Evolutionary conservation across 2,329 filamentous ascomycete genomes (phyloP).

Genomic region (Trichoderma sp.): DNA sequence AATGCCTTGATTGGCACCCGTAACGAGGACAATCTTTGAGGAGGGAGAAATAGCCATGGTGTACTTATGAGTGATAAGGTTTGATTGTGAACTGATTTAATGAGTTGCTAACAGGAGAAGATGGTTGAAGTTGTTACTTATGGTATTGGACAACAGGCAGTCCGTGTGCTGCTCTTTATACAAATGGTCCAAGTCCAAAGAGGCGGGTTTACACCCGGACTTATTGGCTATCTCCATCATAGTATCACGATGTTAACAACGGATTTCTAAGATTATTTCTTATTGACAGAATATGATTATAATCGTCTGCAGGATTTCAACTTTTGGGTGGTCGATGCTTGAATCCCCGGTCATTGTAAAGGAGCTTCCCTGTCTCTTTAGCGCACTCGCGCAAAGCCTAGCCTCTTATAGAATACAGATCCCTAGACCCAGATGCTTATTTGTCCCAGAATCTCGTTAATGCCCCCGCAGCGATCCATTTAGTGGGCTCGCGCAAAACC

Average conservation of each 20-base stretch:
- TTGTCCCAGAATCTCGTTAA: background rate
- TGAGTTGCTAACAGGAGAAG: background rate
- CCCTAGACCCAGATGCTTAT: background rate
- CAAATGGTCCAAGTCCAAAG: background rate
- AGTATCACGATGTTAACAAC: background rate
- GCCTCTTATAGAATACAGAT: background rate
- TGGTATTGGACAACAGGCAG: background rate
- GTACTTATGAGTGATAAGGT: background rate
- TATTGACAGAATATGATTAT: background rate
- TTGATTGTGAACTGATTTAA: background rate
- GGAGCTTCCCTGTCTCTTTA: background rate
- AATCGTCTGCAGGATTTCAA: background rate
- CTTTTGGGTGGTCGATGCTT: background rate
- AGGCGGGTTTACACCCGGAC: background rate
- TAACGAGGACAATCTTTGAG: background rate
- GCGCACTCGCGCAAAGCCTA: background rate
- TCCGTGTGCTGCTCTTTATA: background rate
- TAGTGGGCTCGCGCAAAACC: background rate
- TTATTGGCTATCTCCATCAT: background rate
- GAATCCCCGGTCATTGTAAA: background rate
- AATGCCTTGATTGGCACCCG: background rate
- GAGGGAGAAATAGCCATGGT: background rate
- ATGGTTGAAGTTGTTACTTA: background rate
- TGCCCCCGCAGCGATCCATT: background rate
- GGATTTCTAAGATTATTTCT: background rate